Conservation (phyloP, 306 rosid genomes). For the Quillaja saponaria region DNA sequence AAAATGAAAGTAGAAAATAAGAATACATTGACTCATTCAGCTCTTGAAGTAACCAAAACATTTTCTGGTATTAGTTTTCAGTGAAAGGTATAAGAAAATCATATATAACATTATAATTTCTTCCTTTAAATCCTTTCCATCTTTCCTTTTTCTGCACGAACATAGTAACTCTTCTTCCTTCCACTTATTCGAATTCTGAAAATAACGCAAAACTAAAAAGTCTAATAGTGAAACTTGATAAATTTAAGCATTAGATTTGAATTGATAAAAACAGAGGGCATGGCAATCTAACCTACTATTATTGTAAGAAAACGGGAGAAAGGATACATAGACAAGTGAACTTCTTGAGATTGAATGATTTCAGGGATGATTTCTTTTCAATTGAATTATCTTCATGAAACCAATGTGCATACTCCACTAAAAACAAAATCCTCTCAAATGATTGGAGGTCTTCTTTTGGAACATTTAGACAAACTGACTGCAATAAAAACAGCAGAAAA, state of each 20-base stretch:
- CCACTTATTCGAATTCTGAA: not conserved
- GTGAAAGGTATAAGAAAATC: too few species aligned
- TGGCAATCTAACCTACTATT: not conserved
- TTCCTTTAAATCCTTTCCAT: not conserved
- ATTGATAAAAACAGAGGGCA: not conserved
- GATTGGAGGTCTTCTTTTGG: constrained; percentile 97
- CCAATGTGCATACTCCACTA: constrained; percentile 99
- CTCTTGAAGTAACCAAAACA: not conserved
- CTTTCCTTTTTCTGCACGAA: not conserved
- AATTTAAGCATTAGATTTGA: constrained; percentile 1
- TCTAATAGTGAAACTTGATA: not conserved
- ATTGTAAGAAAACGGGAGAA: constrained; percentile 1
- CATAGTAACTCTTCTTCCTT: not conserved
- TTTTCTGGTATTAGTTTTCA: not conserved
- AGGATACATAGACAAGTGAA: constrained; percentile 95
- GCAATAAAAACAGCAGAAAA: constrained; percentile 36
- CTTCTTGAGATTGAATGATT: constrained; percentile 93
- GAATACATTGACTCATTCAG: not conserved
- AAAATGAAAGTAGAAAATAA: not conserved
- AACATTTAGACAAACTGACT: constrained; percentile 95
- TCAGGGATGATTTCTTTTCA: constrained; percentile 87
- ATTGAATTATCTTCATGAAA: constrained; percentile 97
- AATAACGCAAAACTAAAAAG: not conserved
- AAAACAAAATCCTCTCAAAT: constrained; percentile 92
- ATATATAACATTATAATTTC: not conserved